Evolutionary conservation across 73 alveolate genomes (phyloP), one percentile per base, ranked within the genome.

Genomic region (Urostyla sp.): DNA sequence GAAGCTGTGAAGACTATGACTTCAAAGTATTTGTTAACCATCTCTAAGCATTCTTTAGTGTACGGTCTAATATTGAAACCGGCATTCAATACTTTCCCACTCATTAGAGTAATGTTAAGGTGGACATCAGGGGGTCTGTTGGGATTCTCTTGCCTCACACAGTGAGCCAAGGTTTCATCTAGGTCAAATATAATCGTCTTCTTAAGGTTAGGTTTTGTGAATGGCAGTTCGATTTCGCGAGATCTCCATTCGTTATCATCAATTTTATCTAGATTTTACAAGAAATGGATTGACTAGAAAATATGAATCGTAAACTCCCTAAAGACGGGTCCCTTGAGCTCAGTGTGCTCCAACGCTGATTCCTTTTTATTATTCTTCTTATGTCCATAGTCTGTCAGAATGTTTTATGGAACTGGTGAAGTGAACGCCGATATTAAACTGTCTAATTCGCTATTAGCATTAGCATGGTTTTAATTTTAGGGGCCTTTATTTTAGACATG

Each of bases 1-100:
- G 89, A 61, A 16, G 96, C 96, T 8, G 96, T 89, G 78, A 89
- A 89, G 4, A 89, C 82, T 0, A 86, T 76, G 1, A 89, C 87
- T 45, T 89, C 96, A 55, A 77, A 89, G 54, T 85, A 84, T 38
- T 86, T 49, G 66, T 60, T 82, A 20, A 86, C 37, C 7, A 76
- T 67, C 69, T 84, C 79, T 20, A 87, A 60, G 34, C 80, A 31
- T 35, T 87, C 85, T 1, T 54, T 49, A 10, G 95, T 89, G 26
- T 69, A 77, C 30, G 95, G 95, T 45, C 95, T 56, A 5, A 87
- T 87, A 59, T 87, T 87, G 23, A 84, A 52, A 7, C 95, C 95
- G 7, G 85, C 91, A 24, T 16, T 66, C 28, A 38, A 4, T 1
- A 37, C 44, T 4, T 37, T 3, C 1, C 80, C 80, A 21, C 56